Evolutionary conservation across 345 rosid genomes (phyloP).

Genomic region (Lumnitzera racemosa): DNA sequence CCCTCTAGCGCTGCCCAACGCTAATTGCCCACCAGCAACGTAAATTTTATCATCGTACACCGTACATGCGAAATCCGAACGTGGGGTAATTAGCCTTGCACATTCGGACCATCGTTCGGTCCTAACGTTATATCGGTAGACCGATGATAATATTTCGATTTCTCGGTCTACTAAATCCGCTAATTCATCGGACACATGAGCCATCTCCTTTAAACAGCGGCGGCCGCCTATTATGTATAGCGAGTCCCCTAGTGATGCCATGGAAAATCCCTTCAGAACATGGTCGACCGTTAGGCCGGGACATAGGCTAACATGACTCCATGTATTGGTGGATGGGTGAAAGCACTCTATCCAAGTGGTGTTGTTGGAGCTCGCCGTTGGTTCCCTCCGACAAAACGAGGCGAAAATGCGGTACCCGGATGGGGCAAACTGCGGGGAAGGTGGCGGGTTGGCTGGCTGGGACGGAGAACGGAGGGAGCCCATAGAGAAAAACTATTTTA

Average conservation of each 20-base stretch:
- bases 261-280: constrained; percentile 37
- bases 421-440: constrained; percentile 1
- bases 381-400: constrained; percentile 27
- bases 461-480: constrained; percentile 19
- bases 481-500: constrained; percentile 14
- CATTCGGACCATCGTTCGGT: constrained; percentile 25
- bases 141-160: constrained; percentile 15
- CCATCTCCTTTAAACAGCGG: constrained; percentile 17
- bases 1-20: constrained; percentile 16
- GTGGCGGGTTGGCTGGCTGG: constrained; percentile 2
- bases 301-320: constrained; percentile 30
- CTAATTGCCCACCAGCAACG: constrained; percentile 49
- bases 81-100: constrained; percentile 20
- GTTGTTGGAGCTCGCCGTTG: background rate
- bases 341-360: constrained; percentile 41
- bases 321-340: constrained; percentile 26
- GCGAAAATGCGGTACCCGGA: constrained; percentile 16
- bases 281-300: constrained; percentile 23
- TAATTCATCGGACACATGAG: background rate
- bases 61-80: constrained; percentile 36
- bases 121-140: constrained; percentile 17
- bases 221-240: constrained; percentile 43
- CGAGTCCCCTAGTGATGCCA: constrained; percentile 28
- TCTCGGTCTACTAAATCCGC: constrained; percentile 13
- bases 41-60: constrained; percentile 30